Conservation (phyloP, 1,284 basidiomycete genomes). For the Trametes polyzona region DNA sequence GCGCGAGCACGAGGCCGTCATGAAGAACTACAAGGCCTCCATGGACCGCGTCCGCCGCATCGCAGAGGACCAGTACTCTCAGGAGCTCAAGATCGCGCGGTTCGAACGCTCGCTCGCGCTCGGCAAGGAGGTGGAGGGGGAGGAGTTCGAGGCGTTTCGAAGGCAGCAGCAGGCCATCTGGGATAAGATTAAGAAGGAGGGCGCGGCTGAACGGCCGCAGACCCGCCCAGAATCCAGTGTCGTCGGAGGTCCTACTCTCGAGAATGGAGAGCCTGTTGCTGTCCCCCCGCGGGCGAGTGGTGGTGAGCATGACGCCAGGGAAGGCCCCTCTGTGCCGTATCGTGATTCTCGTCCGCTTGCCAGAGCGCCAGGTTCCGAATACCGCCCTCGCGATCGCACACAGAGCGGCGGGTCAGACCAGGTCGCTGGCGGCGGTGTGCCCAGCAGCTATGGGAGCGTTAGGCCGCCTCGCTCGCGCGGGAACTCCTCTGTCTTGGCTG, state of each 20-base stretch:
- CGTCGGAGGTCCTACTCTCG: constrained; percentile 8
- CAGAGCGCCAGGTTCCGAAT: constrained; percentile 13
- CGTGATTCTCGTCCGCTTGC: constrained; percentile 23
- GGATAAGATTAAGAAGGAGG: constrained; percentile 33
- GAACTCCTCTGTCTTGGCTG: constrained; percentile 24
- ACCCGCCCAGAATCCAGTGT: constrained; percentile 13
- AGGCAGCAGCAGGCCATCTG: constrained; percentile 38
- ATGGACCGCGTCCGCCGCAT: constrained; percentile 40
- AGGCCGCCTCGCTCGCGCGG: constrained; percentile 25
- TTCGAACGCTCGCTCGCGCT: constrained; percentile 22
- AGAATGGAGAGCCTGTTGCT: constrained; percentile 19
- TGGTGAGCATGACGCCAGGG: constrained; percentile 25
- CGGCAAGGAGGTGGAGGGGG: constrained; percentile 31
- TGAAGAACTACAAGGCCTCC: constrained; percentile 41
- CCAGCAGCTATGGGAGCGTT: constrained; percentile 21
- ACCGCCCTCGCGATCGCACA: constrained; percentile 23
- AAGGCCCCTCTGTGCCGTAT: constrained; percentile 17
- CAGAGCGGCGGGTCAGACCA: constrained; percentile 26
- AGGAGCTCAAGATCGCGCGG: constrained; percentile 30
- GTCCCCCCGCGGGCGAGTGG: constrained; percentile 13
- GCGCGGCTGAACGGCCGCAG: constrained; percentile 18
- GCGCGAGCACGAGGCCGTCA: constrained; percentile 37
- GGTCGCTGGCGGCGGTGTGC: constrained; percentile 12
- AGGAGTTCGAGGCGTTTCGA: constrained; percentile 34
- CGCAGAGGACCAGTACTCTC: constrained; percentile 34